Percentiles rank a stretch among this genome's conserved stretches.
Evolutionary conservation across 2,329 filamentous ascomycete genomes (phyloP).

Genomic region (Colletotrichum gloeosporioides): DNA sequence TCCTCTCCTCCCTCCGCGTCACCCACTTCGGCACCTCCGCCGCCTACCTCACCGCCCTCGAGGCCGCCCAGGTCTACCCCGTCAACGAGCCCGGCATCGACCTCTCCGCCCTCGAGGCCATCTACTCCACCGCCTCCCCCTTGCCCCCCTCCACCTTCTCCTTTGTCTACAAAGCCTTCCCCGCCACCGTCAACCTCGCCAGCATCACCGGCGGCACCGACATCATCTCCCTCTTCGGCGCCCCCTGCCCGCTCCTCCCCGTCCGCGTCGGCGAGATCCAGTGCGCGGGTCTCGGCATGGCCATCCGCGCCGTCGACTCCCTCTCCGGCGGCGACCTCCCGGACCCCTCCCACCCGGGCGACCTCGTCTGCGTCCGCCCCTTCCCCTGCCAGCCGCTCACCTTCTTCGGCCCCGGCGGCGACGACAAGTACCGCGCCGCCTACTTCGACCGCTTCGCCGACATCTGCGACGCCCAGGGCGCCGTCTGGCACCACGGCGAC

Average conservation of each 20-base stretch:
- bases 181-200: conserved; percentile 79
- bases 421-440: conserved; percentile 77
- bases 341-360: conserved; percentile 72
- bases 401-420: conserved; percentile 80
- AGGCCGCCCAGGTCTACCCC: conserved; percentile 75
- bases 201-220: conserved; percentile 97
- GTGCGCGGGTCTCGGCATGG: conserved; percentile 80
- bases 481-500: conserved; percentile 93
- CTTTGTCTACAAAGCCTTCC: conserved; percentile 88
- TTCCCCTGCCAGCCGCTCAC: conserved; percentile 92
- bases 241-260: conserved; percentile 77
- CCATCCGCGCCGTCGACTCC: conserved; percentile 67
- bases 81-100: conserved; percentile 56
- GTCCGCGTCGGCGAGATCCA: conserved; percentile 79
- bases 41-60: conserved; percentile 89
- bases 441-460: conserved; percentile 86
- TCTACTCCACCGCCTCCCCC: conserved; percentile 94
- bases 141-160: conserved; percentile 91
- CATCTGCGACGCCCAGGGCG: conserved; percentile 39
- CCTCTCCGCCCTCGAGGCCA: conserved; percentile 74
- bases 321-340: conserved; percentile 59
- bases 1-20: conserved; percentile 81
- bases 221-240: conserved; percentile 93
- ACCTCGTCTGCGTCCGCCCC: conserved; percentile 83
- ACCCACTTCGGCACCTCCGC: conserved; percentile 96